phyloP scores from a whole-genome alignment of 768 basidiomycete genomes.

The Hemileccinum rubropunctum region DNA sequence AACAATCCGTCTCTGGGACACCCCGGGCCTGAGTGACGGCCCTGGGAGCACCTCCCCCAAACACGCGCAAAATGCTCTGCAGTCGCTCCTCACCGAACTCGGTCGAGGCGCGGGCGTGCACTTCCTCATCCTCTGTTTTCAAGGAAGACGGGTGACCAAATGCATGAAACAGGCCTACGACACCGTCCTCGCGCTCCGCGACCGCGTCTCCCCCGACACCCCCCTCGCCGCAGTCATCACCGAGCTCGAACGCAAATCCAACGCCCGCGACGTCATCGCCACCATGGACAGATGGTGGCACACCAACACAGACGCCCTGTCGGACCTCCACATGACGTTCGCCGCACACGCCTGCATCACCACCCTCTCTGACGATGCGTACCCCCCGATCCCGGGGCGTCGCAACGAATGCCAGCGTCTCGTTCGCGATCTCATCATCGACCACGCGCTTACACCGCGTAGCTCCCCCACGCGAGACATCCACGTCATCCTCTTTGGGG shows the following conservation, averaged over 20 bases:
- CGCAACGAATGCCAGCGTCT: conserved; percentile 23
- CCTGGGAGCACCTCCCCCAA: conserved; percentile 12
- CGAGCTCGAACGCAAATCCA: conserved; percentile 15
- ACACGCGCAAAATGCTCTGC: conserved; percentile 18
- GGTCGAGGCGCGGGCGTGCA: conserved; percentile 13
- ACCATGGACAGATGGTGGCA: conserved; percentile 25
- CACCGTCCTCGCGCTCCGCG: conserved; percentile 13
- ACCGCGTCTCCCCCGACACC: conserved; percentile 14
- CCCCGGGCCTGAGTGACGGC: conserved; percentile 17
- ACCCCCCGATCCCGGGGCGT: conserved; percentile 16
- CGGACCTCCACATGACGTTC: conserved; percentile 11
- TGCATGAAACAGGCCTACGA: conserved; percentile 22
- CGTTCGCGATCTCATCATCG: conserved; percentile 23
- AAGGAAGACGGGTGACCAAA: conserved; percentile 18
- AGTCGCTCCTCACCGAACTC: conserved; percentile 22
- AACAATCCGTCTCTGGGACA: conserved; percentile 27
- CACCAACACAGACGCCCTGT: conserved; percentile 10
- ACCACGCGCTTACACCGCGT: conserved; percentile 22
- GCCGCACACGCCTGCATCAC: conserved; percentile 23
- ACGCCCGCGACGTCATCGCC: conserved; percentile 3
- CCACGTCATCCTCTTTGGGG: conserved; percentile 41
- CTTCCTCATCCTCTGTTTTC: conserved; percentile 20
- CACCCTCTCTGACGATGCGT: conserved; percentile 17
- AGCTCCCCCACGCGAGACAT: conserved; percentile 16
- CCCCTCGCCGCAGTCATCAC: conserved; percentile 21